Evolutionary conservation across 2,329 filamentous ascomycete species (phyloP).

Genomic region (Claviceps pazoutovae): DNA sequence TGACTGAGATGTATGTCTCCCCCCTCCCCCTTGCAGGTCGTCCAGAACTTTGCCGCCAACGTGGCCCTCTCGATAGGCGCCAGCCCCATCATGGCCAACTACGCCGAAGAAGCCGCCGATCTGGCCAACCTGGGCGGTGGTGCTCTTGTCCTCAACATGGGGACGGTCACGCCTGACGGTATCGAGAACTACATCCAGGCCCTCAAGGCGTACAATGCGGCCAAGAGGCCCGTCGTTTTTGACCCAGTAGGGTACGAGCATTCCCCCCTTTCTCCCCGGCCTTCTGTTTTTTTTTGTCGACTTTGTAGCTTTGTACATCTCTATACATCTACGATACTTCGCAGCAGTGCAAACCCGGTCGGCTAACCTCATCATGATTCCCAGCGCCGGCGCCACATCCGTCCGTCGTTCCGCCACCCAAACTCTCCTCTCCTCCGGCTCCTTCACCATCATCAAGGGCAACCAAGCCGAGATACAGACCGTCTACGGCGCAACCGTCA

Average conservation of each 20-base stretch:
- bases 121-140: conserved; percentile 66
- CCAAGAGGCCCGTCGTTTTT: conserved; percentile 61
- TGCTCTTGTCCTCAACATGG: conserved; percentile 86
- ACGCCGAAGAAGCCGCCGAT: conserved; percentile 68
- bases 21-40: conserved; percentile 34
- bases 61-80: conserved; percentile 73
- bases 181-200: conserved; percentile 60
- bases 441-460: conserved; percentile 82
- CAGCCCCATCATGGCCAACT: conserved; percentile 89
- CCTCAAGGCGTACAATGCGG: conserved; percentile 66
- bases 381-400: conserved; percentile 60
- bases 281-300: background rate
- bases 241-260: conserved; percentile 67
- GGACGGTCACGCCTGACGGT: conserved; percentile 67
- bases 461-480: conserved; percentile 81
- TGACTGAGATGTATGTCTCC: background rate
- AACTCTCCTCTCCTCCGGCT: conserved; percentile 56
- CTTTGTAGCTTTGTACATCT: too few relatives aligned
- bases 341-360: background rate
- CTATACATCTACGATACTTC: background rate
- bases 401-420: conserved; percentile 59
- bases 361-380: background rate
- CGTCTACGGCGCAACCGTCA: conserved; percentile 41
- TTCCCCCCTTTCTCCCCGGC: background rate
- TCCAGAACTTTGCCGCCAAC: conserved; percentile 90